Base-by-base conservation (phyloP, 176 grass and related monocot species). In the Phyllostachys edulis region DNA sequence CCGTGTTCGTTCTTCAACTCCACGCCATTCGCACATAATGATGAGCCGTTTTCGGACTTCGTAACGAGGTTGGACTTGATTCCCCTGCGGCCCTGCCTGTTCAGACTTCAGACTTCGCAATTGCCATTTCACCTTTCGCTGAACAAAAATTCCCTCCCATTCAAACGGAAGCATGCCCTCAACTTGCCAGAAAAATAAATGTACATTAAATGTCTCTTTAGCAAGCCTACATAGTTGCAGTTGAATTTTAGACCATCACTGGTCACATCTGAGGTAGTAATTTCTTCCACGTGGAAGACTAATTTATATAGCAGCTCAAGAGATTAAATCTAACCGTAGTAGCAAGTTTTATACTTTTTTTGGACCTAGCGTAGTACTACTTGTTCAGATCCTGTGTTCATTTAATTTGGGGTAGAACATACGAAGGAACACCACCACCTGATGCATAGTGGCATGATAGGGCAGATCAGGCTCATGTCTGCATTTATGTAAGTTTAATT, bases 31-130 rank as follows among this genome's bases (percentile, higher is more conserved):
- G 27, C 9, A 37, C 36, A n/a, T 75, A 6, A 37, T 26, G 63
- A 61, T 76, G 20, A 76, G 85, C 39, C 16, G 52, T 29, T 82
- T 26, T 7, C 38, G 1, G 55, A 56, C 6, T 44, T 63, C 14
- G 75, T 16, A 77, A 47, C n/a, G 16, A 65, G 71, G 47, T 82
- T 86, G 21, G 72, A 78, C 66, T 72, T 56, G n/a, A 44, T 76
- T 45, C 63, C 67, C 4, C 32, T n/a, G n/a, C n/a, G n/a, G n/a
- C n/a, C n/a, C n/a, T 51, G 14, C 54, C 67, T 6, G 18, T 80
- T 70, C 87, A 85, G 63, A 85, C 77, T 80, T 63, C 87, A 85
- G 63, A 81, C 77, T 75, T 32, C 9, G 51, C 14, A 27, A 17
- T 39, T 32, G 81, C 29, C 45, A 50, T 67, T 80, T 70, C 76